A percentile compares a stretch with the other conserved stretches of the same genome.
Evolutionary conservation across 371 early-diverging fungal genomes (phyloP).

Genomic region (Mortierella polycephala): DNA sequence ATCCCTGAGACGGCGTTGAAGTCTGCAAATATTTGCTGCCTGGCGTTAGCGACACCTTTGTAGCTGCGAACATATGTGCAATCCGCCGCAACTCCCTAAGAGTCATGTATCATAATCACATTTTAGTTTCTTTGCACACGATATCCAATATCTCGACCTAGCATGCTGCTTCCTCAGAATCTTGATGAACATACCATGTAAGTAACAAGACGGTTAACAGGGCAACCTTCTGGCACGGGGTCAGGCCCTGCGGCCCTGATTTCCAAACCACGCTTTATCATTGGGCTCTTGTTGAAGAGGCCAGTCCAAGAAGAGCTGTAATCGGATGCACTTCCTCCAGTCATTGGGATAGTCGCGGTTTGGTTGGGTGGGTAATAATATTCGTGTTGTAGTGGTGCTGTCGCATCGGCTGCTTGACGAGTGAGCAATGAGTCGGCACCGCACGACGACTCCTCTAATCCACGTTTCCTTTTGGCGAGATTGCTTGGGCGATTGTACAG

Average conservation of each 20-base stretch:
- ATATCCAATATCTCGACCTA: background rate
- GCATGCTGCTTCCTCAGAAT: background rate
- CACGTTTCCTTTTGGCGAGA: conserved; percentile 14
- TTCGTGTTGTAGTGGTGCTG: conserved; percentile 7
- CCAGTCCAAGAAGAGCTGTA: conserved; percentile 29
- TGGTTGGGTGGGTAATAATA: conserved; percentile 49
- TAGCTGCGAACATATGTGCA: conserved; percentile 78
- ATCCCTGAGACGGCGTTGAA: conserved; percentile 84
- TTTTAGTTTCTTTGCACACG: conserved; percentile 12
- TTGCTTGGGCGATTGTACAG: conserved; percentile 14
- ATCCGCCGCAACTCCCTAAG: conserved; percentile 77
- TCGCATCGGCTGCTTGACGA: background rate
- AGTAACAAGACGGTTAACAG: conserved; percentile 37
- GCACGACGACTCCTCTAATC: conserved; percentile 21
- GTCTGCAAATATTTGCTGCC: conserved; percentile 76
- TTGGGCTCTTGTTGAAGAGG: conserved; percentile 7
- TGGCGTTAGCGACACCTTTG: conserved; percentile 64
- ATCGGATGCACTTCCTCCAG: conserved; percentile 3
- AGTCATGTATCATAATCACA: conserved; percentile 50
- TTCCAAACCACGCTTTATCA: background rate
- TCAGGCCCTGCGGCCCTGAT: conserved; percentile 40
- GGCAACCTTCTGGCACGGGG: conserved; percentile 53
- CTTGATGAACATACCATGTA: conserved; percentile 22
- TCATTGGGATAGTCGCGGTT: conserved; percentile 19
- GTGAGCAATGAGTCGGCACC: conserved; percentile 21